Evolutionary conservation across 1,139 yeast species (phyloP), one percentile per base, ranked within the genome.

Genomic region (Sporopachydermia cereana): DNA sequence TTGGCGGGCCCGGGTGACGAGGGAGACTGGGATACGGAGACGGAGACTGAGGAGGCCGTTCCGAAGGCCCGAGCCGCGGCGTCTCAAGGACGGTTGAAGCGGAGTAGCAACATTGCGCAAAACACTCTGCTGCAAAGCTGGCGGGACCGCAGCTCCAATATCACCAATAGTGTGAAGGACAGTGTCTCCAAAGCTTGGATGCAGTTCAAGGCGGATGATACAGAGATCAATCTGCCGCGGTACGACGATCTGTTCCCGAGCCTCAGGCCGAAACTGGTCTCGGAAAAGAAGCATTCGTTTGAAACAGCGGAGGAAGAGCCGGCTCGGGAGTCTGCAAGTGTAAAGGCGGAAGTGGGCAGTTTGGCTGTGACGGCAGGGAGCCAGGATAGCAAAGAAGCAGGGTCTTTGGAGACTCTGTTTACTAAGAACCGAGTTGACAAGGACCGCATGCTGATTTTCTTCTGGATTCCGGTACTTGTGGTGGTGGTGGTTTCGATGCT

Each of bases 361-460:
- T 66, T 76, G 61, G 72, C 76, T 34, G 80, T 44, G 14, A 25
- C 12, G 7, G 14, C 12, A 7, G 14, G 12, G 29, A 14, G 14
- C 12, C 12, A 25, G 29, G 14, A 7, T 7, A 25, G 12, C 12
- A 25, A 25, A 25, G 29, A 25, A 14, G 14, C 7, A 25, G 12
- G 12, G 29, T 7, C 29, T 7, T 25, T 25, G 29, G 29, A 25
- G 14, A 25, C 29, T 25, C 14, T 25, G 29, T 25, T 25, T 25
- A 14, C 29, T 16, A 21, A 12, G 9, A 81, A 80, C 58, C 74
- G 80, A 30, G 77, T 84, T 51, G 78, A 77, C 54, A 83, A 86
- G 56, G 97, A 88, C 61, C 83, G 79, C 56, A 83, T 86, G 86
- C 68, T 88, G 54, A 66, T 86, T 48, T 84, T 86, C 58, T 88